A percentile compares a stretch with the other conserved stretches of the same genome.
phyloP scores from a whole-genome alignment of 768 basidiomycete species.

The Sporobolomyces phaffii region DNA sequence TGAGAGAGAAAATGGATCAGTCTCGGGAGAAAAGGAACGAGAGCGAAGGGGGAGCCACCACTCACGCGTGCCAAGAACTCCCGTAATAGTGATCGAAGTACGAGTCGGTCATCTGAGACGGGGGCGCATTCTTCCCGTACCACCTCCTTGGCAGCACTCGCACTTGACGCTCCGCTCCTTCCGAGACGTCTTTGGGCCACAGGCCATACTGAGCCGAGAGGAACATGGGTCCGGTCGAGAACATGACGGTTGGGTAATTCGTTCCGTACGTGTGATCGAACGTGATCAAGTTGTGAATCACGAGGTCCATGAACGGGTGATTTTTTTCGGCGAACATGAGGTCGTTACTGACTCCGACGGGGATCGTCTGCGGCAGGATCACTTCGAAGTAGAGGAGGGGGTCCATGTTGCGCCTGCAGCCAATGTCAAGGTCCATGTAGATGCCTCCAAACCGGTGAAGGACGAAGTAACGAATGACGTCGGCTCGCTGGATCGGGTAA shows the following conservation, averaged over 20 bases:
- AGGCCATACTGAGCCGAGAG: constrained; percentile 87
- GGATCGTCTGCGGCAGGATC: constrained; percentile 89
- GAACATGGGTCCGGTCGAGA: constrained; percentile 99
- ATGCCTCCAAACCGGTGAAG: constrained; percentile 91
- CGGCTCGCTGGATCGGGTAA: constrained; percentile 59
- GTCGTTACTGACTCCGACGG: constrained; percentile 95
- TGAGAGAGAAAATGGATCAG: background rate
- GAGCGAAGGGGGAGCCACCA: background rate
- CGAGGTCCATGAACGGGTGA: constrained; percentile 85
- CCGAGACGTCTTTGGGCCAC: constrained; percentile 50
- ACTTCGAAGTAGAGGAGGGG: constrained; percentile 75
- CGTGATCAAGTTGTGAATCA: constrained; percentile 80
- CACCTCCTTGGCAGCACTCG: constrained; percentile 89
- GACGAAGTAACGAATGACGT: constrained; percentile 96
- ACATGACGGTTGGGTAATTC: constrained; percentile 99
- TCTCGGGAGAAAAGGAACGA: too few species aligned
- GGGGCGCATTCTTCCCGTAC: constrained; percentile 93
- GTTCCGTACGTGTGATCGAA: constrained; percentile 92
- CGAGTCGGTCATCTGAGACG: constrained; percentile 73
- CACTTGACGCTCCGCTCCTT: constrained; percentile 47
- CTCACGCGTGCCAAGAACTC: constrained; percentile 92
- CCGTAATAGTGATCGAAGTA: constrained; percentile 98
- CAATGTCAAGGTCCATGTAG: constrained; percentile 95
- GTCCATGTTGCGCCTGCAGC: constrained; percentile 78
- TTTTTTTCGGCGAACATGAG: constrained; percentile 82